Evolutionary conservation across 768 basidiomycete genomes (phyloP).

Genomic region (Mrakia frigida): DNA sequence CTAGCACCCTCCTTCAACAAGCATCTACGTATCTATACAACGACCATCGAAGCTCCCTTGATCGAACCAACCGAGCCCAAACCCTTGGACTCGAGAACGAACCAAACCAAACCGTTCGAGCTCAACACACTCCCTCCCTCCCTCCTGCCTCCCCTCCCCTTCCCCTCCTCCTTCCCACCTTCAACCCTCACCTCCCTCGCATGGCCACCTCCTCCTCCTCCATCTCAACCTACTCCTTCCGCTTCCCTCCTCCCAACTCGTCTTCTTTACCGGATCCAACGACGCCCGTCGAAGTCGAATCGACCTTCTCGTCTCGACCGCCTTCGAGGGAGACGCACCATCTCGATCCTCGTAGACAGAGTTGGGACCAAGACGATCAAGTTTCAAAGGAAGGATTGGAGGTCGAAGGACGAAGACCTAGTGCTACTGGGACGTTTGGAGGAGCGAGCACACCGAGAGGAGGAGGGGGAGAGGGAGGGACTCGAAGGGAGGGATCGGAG

Average conservation of each 20-base stretch:
- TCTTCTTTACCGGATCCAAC: background rate
- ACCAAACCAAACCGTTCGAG: no score
- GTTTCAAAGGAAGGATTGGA: background rate
- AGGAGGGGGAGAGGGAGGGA: background rate
- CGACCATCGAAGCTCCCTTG: no score
- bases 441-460: background rate
- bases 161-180: background rate
- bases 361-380: background rate
- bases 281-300: background rate
- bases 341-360: background rate
- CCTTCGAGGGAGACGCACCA: background rate
- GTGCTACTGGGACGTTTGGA: background rate
- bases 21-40: no score
- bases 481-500: no score
- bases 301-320: background rate
- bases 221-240: background rate
- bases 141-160: no score
- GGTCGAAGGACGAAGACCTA: background rate
- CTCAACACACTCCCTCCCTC: no score
- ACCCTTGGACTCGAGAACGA: no score
- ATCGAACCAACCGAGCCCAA: no score
- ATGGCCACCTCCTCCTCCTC: background rate
- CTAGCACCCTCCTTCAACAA: no score
- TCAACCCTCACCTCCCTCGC: no score
- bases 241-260: background rate